Conservation (phyloP, 164 flowering plant species). For the Magnolia officinalis region DNA sequence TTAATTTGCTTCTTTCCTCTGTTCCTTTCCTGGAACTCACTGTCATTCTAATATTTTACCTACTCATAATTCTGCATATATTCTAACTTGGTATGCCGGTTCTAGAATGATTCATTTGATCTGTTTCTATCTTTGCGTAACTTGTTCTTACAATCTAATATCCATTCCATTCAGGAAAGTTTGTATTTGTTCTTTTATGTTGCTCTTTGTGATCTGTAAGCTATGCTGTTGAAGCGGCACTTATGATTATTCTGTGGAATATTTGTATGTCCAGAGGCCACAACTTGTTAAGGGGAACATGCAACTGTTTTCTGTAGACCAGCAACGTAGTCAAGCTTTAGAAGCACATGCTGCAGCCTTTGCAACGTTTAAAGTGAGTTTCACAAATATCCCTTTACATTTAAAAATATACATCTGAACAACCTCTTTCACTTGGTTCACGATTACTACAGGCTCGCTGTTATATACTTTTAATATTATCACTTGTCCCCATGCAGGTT, state of each 20-base stretch:
- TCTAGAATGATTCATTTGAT: background rate
- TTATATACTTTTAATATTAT: background rate
- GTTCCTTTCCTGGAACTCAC: too few relatives aligned
- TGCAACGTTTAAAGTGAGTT: constrained; percentile 67
- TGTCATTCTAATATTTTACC: too few relatives aligned
- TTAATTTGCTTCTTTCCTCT: too few relatives aligned
- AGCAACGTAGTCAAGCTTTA: constrained; percentile 99
- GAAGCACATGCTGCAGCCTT: constrained; percentile 99
- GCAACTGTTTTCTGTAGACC: constrained; percentile 97
- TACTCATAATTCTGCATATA: background rate
- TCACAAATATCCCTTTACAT: background rate
- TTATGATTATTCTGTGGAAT: background rate
- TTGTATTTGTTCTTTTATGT: background rate
- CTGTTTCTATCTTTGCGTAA: background rate
- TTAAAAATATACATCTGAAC: background rate
- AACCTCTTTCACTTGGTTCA: background rate
- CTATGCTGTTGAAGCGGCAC: background rate
- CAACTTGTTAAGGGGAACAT: constrained; percentile 96
- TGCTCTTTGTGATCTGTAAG: background rate
- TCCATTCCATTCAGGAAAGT: background rate
- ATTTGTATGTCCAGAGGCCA: constrained; percentile 52
- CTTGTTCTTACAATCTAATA: background rate
- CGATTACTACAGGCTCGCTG: background rate
- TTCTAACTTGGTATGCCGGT: background rate
- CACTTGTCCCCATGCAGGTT: constrained; percentile 42